Evolutionary conservation across 306 rosid species (phyloP), one percentile per base, ranked within the genome.

Genomic region (Amphicarpaea edgeworthii): DNA sequence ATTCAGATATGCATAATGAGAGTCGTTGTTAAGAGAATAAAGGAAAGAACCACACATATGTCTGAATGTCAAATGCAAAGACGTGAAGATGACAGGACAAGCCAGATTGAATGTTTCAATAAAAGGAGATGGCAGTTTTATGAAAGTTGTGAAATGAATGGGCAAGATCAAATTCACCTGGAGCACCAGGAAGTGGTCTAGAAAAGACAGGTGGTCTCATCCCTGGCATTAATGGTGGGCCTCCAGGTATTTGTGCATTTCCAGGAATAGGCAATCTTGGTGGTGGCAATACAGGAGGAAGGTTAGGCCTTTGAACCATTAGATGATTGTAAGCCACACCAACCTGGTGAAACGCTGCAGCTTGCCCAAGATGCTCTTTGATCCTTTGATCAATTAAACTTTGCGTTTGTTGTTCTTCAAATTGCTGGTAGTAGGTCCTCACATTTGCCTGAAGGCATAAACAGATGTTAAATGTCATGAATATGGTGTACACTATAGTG

Each of bases 341-440:
- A 78, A 90, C 97, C 82, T 92, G 92, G 82, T 91, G 96, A 80
- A 83, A 96, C 7, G 93, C 97, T 11, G 97, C 93, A 75, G 96
- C 75, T 84, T 96, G 97, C 19, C 98, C 99, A 20, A 96, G 96
- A 87, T 92, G 98, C 70, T 96, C 97, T 82, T 96, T 96, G 84
- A 96, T 92, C 88, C 97, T 83, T 68, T 92, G 99, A 70, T 96
- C 99, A 70, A 96, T 88, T 79, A 92, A 89, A 81, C 88, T 96
- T 76, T 92, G 98, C 43, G 97, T 95, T 74, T 95, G 97, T 78
- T 95, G 95, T 86, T 95, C 96, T 89, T 95, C 98, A 77, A 92
- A 95, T 82, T 95, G 95, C 88, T 88, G 96, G 76, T 95, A 95
- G 81, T 95, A 95, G 10, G 75, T 66, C 57, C 98, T 83, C 74